These are phyloP conservation scores for Hemisphaericaspora xylofermentans DNA, from an alignment of 1,139 yeast species.

Conservation along the genomic window DNA sequence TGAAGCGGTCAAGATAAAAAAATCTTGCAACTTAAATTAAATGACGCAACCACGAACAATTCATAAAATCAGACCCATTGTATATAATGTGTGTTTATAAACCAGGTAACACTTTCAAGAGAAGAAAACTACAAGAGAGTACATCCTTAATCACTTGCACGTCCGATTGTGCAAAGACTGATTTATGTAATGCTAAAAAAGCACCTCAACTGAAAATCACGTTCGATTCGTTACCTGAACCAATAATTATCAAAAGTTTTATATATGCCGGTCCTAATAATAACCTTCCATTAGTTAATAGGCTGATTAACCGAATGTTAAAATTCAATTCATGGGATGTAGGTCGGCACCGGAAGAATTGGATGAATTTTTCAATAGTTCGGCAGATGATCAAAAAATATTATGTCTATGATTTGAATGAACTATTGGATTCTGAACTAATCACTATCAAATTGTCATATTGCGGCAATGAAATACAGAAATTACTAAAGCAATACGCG, in stretches of 20 bases:
- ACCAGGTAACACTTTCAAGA: slow-evolving; percentile 23
- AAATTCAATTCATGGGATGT: slow-evolving; percentile 13
- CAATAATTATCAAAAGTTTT: slow-evolving; percentile 32
- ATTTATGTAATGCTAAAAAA: neutral
- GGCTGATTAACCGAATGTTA: slow-evolving; percentile 23
- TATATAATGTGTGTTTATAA: slow-evolving; percentile 31
- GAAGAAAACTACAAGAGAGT: slow-evolving; percentile 6
- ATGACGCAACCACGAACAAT: too few relatives aligned
- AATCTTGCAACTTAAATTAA: too few relatives aligned
- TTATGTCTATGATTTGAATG: slow-evolving; percentile 23
- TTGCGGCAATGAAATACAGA: slow-evolving; percentile 4
- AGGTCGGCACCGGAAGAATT: slow-evolving; percentile 16
- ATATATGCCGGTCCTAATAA: slow-evolving; percentile 28
- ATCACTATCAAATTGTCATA: slow-evolving; percentile 11
- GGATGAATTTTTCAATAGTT: slow-evolving; percentile 17
- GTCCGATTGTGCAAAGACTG: neutral
- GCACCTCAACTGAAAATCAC: neutral
- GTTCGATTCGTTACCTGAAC: slow-evolving; percentile 27
- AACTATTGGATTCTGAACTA: slow-evolving; percentile 12
- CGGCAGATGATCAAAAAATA: slow-evolving; percentile 18
- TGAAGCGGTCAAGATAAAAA: too few relatives aligned
- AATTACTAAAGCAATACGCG: too few relatives aligned
- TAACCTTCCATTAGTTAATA: slow-evolving; percentile 26
- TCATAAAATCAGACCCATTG: too few relatives aligned
- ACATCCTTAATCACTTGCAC: slow-evolving; percentile 1